Conservation (phyloP, 2,329 filamentous ascomycete species). For the Geosmithia flava region DNA sequence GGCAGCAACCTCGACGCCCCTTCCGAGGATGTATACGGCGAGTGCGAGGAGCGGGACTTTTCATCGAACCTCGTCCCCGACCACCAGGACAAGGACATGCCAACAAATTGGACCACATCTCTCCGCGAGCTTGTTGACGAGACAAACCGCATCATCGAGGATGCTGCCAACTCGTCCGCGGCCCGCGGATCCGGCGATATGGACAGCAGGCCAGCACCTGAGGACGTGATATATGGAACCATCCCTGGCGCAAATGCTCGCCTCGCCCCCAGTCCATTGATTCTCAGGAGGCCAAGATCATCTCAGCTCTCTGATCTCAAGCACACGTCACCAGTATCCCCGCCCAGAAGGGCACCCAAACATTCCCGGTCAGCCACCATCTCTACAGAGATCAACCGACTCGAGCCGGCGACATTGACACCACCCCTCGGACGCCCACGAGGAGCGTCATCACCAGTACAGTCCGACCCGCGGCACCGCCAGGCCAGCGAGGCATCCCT, state of each 20-base stretch:
- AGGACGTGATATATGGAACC: background rate
- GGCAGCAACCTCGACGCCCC: no score
- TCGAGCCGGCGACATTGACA: background rate
- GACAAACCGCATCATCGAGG: background rate
- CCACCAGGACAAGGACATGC: background rate
- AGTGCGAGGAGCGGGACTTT: no score
- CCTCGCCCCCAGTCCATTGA: background rate
- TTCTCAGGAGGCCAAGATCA: background rate
- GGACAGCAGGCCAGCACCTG: background rate
- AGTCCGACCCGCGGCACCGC: no score
- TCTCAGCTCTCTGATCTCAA: background rate
- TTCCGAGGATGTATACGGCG: no score
- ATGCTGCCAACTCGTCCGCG: background rate
- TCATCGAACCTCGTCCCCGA: background rate
- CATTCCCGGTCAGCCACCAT: slow-evolving; percentile 10
- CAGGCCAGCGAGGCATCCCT: background rate
- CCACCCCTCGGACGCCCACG: no score
- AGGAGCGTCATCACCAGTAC: background rate
- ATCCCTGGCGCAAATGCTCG: background rate
- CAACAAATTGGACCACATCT: background rate
- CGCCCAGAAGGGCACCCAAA: background rate
- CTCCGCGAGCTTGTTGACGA: background rate
- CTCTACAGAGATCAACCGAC: background rate
- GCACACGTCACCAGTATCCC: background rate
- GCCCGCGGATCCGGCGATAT: background rate